Base-by-base conservation (phyloP, 2,329 filamentous ascomycete species). In the Botrytis cinerea region DNA sequence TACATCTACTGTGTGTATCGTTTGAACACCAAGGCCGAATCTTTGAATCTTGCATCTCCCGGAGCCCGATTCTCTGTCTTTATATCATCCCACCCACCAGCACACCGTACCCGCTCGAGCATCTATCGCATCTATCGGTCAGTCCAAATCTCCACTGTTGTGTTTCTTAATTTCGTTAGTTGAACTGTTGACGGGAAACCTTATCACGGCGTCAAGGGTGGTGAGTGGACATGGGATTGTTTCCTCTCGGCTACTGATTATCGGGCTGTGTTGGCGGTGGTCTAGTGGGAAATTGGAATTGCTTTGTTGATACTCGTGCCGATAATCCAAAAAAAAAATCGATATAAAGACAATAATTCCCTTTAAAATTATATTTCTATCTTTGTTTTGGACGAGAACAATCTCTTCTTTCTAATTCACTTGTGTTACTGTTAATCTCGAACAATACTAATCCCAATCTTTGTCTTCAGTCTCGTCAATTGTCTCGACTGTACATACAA, bases 401-500 rank as follows among this genome's bases (percentile, higher is more conserved):
- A 54, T 25, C 43, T 35, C 18, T 61, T 32, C 32, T 45, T 40
- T 64, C 16, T 54, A n/a, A 66, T 61, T 45, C 68, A 38, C 63
- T 66, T 12, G 28, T 25, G 6, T 38, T 38, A 20, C 25, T 45
- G 5, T 9, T 70, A 60, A 32, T 70, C 57, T 54, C 25, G 70
- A 72, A 72, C 71, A 72, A 68, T 72, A 68, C 62, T 68, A 72
- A 71, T 20, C 16, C 32, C 45, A 8, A 68, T 68, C 70, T 72
- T 72, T 72, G 48, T 72, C 61, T 59, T 57, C 61, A 71, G 48
- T 67, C 70, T 59, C 46, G 38, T 67, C 64, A 48, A 57, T 43
- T 43, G 40, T 51, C 43, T 48, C 45, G 40, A 67, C 45, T 72
- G 46, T 72, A 73, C 67, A 73, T 62, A 70, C 48, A 18, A 57